phyloP scores from a whole-genome alignment of 2,329 filamentous ascomycete species.

The Cyanodermella asteris region DNA sequence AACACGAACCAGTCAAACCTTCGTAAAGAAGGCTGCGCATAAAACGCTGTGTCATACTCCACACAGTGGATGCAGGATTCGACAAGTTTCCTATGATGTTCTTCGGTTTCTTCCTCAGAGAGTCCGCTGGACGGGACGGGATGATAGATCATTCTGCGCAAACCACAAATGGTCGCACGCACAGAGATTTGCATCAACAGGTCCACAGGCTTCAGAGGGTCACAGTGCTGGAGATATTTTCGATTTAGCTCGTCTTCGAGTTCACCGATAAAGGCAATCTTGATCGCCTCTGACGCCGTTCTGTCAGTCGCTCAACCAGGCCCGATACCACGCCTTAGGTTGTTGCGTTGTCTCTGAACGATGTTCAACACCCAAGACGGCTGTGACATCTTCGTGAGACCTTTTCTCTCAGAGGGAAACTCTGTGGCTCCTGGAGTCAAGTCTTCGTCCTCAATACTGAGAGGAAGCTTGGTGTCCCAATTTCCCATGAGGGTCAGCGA shows the following conservation, averaged over 20 bases:
- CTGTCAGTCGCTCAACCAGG: too few relatives aligned
- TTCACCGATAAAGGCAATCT: slow-evolving; percentile 1
- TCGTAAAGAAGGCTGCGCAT: slow-evolving; percentile 2
- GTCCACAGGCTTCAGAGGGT: slow-evolving; percentile 2
- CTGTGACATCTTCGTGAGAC: slow-evolving; percentile 6
- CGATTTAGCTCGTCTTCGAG: slow-evolving; percentile 1
- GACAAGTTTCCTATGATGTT: slow-evolving; percentile 2
- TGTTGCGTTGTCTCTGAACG: too few relatives aligned
- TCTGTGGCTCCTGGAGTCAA: not conserved
- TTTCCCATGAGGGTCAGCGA: too few relatives aligned
- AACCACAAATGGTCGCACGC: slow-evolving; percentile 3
- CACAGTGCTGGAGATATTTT: slow-evolving; percentile 4
- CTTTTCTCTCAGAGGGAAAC: slow-evolving; percentile 2
- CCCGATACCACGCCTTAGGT: too few relatives aligned
- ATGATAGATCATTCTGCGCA: slow-evolving; percentile 2
- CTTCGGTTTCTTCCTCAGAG: slow-evolving; percentile 1
- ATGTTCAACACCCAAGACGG: slow-evolving; percentile 1
- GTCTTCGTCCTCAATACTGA: slow-evolving; percentile 1
- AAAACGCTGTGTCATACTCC: slow-evolving; percentile 4
- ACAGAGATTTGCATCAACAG: not conserved
- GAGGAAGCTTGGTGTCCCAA: not conserved
- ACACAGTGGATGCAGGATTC: slow-evolving; percentile 3
- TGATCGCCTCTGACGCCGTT: slow-evolving; percentile 1
- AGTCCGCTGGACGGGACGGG: slow-evolving; percentile 1
- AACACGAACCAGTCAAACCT: slow-evolving; percentile 3